Conservation (phyloP, 345 rosid genomes). For the Rhodamnia rubescens region DNA sequence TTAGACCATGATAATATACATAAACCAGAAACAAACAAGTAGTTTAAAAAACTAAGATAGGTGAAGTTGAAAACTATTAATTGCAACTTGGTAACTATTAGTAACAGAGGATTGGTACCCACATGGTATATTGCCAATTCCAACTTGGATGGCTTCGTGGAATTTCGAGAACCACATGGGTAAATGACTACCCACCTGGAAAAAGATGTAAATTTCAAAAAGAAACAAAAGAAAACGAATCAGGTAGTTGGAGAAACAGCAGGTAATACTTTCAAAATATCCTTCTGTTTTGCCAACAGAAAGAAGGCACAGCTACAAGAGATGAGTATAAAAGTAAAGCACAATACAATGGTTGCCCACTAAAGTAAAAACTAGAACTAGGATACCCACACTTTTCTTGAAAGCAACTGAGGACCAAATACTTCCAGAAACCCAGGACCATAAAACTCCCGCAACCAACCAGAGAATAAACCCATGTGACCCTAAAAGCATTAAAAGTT, state of each 20-base stretch:
- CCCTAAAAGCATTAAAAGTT: slow-evolving; percentile 16
- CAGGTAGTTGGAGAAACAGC: no score
- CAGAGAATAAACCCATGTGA: slow-evolving; percentile 72
- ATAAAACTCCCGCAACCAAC: slow-evolving; percentile 79
- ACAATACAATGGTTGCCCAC: background rate
- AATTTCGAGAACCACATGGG: no score
- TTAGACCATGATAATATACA: background rate
- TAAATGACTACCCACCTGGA: no score
- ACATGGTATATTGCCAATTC: no score
- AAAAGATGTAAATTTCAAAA: no score
- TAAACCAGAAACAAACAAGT: background rate
- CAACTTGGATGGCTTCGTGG: slow-evolving; percentile 18
- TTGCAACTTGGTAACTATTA: background rate
- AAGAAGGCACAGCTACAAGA: background rate
- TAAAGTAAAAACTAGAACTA: background rate
- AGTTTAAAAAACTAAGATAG: background rate
- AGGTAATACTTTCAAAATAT: no score
- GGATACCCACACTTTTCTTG: slow-evolving; percentile 66
- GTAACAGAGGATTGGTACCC: slow-evolving; percentile 4
- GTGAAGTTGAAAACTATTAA: background rate
- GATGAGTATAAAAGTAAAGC: background rate
- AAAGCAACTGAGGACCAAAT: slow-evolving; percentile 71
- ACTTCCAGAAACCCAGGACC: slow-evolving; percentile 69
- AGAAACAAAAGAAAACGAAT: no score
- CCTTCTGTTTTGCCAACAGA: background rate